phyloP scores from a whole-genome alignment of 129 eudicot species.

The Lactuca saligna region DNA sequence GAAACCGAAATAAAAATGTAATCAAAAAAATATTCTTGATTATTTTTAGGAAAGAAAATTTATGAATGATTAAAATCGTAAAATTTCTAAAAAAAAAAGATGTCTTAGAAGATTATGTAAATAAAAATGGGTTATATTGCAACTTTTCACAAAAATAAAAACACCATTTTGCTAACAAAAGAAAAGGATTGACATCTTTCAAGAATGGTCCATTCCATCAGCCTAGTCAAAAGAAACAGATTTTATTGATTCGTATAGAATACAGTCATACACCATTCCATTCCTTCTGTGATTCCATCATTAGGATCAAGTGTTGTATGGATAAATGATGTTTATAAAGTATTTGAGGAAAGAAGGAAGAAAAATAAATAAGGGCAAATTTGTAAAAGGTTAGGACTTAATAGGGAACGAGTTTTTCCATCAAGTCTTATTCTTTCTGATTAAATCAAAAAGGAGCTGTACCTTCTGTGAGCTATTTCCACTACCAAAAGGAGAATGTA shows the following conservation, averaged over 20 bases:
- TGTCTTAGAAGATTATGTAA: background rate
- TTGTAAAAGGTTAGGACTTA: background rate
- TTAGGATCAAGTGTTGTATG: background rate
- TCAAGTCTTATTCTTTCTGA: background rate
- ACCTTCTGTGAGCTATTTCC: constrained; percentile 83
- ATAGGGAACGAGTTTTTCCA: background rate
- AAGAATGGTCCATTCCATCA: too few species aligned
- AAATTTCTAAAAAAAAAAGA: too few species aligned
- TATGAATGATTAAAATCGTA: background rate
- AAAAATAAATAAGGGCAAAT: background rate
- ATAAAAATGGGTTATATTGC: background rate
- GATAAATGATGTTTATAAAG: background rate
- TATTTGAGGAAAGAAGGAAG: background rate
- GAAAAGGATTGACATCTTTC: too few species aligned
- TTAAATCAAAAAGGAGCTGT: constrained; percentile 17
- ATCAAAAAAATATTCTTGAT: too few species aligned
- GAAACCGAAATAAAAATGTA: background rate
- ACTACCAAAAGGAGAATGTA: constrained; percentile 80
- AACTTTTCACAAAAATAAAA: background rate
- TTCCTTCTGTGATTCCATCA: background rate
- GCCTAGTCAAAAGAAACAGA: too few species aligned
- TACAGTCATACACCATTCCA: background rate
- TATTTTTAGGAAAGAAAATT: background rate
- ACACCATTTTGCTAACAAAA: background rate
- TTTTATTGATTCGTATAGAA: too few species aligned